Percentiles rank a stretch among this genome's conserved stretches.
phyloP scores from a whole-genome alignment of 2,329 filamentous ascomycete species.

The Pseudogymnoascus sp. region DNA sequence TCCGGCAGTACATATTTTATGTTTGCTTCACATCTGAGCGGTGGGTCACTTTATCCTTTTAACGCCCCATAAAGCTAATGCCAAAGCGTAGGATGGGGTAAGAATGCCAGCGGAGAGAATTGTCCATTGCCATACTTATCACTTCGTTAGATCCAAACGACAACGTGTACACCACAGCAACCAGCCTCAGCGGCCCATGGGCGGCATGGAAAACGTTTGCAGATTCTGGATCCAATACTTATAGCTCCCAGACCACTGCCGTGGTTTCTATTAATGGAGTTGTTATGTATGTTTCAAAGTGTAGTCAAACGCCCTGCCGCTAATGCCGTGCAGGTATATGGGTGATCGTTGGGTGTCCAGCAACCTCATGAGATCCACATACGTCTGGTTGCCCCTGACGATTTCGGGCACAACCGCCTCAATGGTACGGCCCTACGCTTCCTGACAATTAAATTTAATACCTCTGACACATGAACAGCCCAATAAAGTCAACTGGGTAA shows the following conservation, averaged over 20 bases:
- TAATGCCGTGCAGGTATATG: slow-evolving; percentile 43
- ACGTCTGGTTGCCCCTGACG: slow-evolving; percentile 55
- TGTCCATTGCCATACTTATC: not conserved
- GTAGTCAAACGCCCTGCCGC: not conserved
- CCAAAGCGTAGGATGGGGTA: not conserved
- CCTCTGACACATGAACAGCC: slow-evolving; percentile 23
- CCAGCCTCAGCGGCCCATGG: slow-evolving; percentile 52
- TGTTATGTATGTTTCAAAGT: slow-evolving; percentile 20
- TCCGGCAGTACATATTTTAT: slow-evolving; percentile 53
- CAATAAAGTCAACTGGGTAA: slow-evolving; percentile 48
- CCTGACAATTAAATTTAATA: not conserved
- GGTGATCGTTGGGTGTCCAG: slow-evolving; percentile 56
- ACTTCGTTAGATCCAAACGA: slow-evolving; percentile 47
- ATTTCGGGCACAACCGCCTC: slow-evolving; percentile 44
- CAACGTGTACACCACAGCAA: slow-evolving; percentile 54
- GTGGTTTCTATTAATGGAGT: slow-evolving; percentile 39
- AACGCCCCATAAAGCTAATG: not conserved
- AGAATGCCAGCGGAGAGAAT: not conserved
- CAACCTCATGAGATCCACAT: slow-evolving; percentile 54
- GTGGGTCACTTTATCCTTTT: slow-evolving; percentile 24
- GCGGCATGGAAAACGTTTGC: slow-evolving; percentile 52
- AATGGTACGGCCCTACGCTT: slow-evolving; percentile 27
- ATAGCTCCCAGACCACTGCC: slow-evolving; percentile 51
- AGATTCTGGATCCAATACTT: slow-evolving; percentile 47
- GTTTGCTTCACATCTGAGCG: slow-evolving; percentile 51